phyloP scores from a whole-genome alignment of 805 yeast genomes.

The Candida dendrica region DNA sequence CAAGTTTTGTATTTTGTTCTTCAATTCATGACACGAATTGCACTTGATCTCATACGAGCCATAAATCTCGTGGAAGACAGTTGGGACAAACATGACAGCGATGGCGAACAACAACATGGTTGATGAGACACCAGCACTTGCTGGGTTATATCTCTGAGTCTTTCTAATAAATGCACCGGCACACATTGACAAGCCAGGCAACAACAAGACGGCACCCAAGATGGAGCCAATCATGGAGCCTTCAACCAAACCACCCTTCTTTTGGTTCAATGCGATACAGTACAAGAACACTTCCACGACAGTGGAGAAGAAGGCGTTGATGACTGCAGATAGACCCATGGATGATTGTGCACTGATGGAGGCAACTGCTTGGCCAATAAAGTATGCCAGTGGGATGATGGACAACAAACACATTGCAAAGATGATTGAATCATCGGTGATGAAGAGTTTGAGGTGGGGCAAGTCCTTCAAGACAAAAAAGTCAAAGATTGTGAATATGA shows the following conservation, averaged over 20 bases:
- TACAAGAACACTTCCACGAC: slow-evolving; percentile 89
- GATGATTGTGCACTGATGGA: slow-evolving; percentile 97
- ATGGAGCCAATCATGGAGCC: slow-evolving; percentile 94
- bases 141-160: slow-evolving; percentile 92
- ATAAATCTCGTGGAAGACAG: slow-evolving; percentile 81
- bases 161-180: slow-evolving; percentile 91
- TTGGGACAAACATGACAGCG: slow-evolving; percentile 88
- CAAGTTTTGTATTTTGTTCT: slow-evolving; percentile 2
- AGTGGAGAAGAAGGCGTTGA: slow-evolving; percentile 95
- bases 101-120: slow-evolving; percentile 91
- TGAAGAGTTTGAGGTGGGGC: slow-evolving; percentile 22
- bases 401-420: slow-evolving; percentile 75
- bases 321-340: slow-evolving; percentile 98
- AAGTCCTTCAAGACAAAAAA: slow-evolving; percentile 54
- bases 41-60: slow-evolving; percentile 82
- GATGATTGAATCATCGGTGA: slow-evolving; percentile 55
- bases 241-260: slow-evolving; percentile 85
- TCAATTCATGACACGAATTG: slow-evolving; percentile 35
- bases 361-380: slow-evolving; percentile 99
- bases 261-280: slow-evolving; percentile 82
- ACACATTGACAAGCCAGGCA: slow-evolving; percentile 96
- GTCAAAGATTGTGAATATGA: slow-evolving; percentile 75
- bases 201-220: slow-evolving; percentile 80
- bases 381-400: slow-evolving; percentile 89
- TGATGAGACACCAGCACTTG: slow-evolving; percentile 94